phyloP scores from a whole-genome alignment of 331 rosid species.

The Acacia pycnantha region DNA sequence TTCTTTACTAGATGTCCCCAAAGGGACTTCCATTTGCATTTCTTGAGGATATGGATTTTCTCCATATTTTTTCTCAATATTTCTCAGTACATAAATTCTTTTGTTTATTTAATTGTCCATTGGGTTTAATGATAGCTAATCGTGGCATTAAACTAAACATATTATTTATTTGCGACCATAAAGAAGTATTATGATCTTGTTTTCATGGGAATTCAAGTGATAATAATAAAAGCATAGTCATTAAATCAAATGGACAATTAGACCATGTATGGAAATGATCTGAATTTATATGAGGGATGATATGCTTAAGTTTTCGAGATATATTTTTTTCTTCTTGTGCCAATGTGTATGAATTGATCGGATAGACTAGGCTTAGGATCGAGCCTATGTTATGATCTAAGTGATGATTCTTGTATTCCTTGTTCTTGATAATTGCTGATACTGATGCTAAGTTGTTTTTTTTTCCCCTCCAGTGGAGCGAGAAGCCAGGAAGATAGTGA shows the following conservation, averaged over 20 bases:
- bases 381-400: neutral
- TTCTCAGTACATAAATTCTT: neutral
- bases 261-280: neutral
- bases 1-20: neutral
- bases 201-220: neutral
- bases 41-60: neutral
- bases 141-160: too few relatives aligned
- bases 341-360: neutral
- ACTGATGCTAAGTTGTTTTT: neutral
- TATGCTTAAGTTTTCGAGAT: neutral
- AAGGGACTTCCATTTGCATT: neutral
- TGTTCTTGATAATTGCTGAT: neutral
- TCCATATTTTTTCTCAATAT: neutral
- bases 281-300: neutral
- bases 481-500: neutral
- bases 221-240: neutral
- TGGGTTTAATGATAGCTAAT: neutral
- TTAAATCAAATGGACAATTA: neutral
- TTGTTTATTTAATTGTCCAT: neutral
- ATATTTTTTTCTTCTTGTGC: neutral
- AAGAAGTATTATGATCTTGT: neutral
- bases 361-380: neutral
- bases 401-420: neutral
- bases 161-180: neutral
- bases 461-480: neutral